phyloP scores from a whole-genome alignment of 768 basidiomycete species.

The Tephrocybe rancida region DNA sequence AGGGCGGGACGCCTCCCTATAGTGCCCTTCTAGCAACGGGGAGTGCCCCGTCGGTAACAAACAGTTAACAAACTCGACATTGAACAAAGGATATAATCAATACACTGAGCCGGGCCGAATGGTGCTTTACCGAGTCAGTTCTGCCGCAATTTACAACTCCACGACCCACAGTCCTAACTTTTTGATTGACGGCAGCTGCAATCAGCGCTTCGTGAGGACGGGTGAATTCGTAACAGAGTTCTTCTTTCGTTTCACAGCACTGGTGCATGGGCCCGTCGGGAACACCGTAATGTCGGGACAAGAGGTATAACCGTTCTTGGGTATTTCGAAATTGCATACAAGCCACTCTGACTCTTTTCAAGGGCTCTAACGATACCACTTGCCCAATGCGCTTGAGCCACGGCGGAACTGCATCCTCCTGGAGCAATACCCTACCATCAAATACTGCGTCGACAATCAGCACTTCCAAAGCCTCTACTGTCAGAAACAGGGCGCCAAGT shows the following conservation, averaged over 20 bases:
- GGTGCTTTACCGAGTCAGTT: slow-evolving; percentile 38
- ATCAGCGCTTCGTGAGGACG: slow-evolving; percentile 43
- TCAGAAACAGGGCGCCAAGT: not conserved
- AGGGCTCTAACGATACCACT: slow-evolving; percentile 30
- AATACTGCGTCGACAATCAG: not conserved
- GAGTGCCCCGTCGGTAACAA: slow-evolving; percentile 34
- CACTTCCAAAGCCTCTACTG: not conserved
- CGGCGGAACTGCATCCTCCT: slow-evolving; percentile 20
- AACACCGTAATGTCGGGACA: slow-evolving; percentile 28
- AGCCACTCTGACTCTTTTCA: not conserved
- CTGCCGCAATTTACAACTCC: not conserved
- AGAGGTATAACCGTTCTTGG: too few relatives aligned
- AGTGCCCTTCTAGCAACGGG: slow-evolving; percentile 36
- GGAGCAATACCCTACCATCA: not conserved
- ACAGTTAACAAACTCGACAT: too few relatives aligned
- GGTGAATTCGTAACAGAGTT: not conserved
- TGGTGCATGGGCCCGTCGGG: slow-evolving; percentile 36
- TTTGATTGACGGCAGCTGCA: slow-evolving; percentile 27
- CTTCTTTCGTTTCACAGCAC: slow-evolving; percentile 26
- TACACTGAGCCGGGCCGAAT: slow-evolving; percentile 37
- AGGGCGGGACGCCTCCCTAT: slow-evolving; percentile 43
- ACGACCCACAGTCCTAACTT: slow-evolving; percentile 3
- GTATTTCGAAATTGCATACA: not conserved
- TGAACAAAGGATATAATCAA: slow-evolving; percentile 30
- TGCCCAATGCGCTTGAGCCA: slow-evolving; percentile 34